These are phyloP conservation scores for Metschnikowia continentalis DNA, from an alignment of 805 yeast species.

Conservation along the genomic window DNA sequence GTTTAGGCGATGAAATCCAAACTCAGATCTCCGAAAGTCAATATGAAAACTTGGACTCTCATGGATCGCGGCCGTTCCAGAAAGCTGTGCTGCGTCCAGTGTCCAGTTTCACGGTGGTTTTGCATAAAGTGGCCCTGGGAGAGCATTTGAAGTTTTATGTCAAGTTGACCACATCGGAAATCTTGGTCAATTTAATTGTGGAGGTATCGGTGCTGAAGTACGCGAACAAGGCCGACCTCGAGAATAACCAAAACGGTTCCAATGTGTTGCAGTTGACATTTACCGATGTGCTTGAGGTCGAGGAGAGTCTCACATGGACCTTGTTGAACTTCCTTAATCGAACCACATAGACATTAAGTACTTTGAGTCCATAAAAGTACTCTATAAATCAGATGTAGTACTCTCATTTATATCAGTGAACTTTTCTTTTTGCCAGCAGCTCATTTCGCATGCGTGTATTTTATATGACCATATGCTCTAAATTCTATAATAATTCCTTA, in stretches of 20 bases:
- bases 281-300: conserved; percentile 48
- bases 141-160: conserved; percentile 24
- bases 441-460: too few species aligned
- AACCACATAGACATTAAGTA: background rate
- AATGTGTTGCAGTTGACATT: conserved; percentile 45
- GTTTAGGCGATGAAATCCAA: conserved; percentile 8
- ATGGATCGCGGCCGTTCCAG: conserved; percentile 30
- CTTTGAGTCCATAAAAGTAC: background rate
- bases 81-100: conserved; percentile 38
- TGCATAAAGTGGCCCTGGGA: conserved; percentile 17
- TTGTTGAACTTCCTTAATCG: conserved; percentile 30
- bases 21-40: conserved; percentile 14
- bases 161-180: conserved; percentile 36
- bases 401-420: too few species aligned
- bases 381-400: too few species aligned
- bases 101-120: conserved; percentile 25
- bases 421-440: too few species aligned
- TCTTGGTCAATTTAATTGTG: conserved; percentile 37
- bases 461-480: too few species aligned
- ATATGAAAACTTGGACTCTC: conserved; percentile 23
- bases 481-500: too few species aligned
- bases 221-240: conserved; percentile 21
- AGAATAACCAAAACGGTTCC: conserved; percentile 28
- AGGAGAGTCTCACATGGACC: conserved; percentile 56
- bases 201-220: conserved; percentile 34